Base-by-base conservation (phyloP, 257 asterid species). In the Datura wrightii region DNA sequence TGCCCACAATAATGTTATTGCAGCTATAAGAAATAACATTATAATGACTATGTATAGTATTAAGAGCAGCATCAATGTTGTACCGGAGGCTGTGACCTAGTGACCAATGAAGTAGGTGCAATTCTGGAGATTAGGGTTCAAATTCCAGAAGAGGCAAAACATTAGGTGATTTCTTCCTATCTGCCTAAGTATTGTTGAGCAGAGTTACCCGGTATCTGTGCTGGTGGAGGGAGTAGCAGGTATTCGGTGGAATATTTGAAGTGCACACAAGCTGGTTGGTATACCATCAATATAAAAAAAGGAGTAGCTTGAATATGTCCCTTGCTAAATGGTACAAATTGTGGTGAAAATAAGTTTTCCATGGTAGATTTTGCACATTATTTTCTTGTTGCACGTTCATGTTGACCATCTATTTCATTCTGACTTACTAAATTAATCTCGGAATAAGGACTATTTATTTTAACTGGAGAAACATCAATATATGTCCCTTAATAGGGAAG, bases 341-440 rank as follows among this genome's bases (percentile, higher is more conserved):
- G 31, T 76, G 82, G 62, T 50, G 82, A 74, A 50, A 76, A 24
- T 50, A 13, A 50, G 19, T 13, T 52, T 76, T 76, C 4, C n/a
- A 34, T 34, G 14, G 24, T 50, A 31, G 48, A 78, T 48, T 48
- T 50, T 50, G 82, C 39, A 31, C 60, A 76, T 6, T 31, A 31
- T 50, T 76, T 76, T 50, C 62, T 11, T 31, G 41, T 76, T 48
- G 82, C 13, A 50, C 46, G 6, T 50, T 76, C 5, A 3, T 14
- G 5, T 5, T 50, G 46, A 76, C 31, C 42, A 74, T 74, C 24
- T 50, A 19, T 11, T 6, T 13, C 44, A 11, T 74, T 14, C 62
- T 31, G 50, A 6, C 60, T 24, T 74, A 76, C 46, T 24, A 3
- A 46, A 1, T 72, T 46, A 11, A 31, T 19, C 13, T 72, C 10